Conservation (phyloP, 768 basidiomycete species). For the Calocybe cyanea region DNA sequence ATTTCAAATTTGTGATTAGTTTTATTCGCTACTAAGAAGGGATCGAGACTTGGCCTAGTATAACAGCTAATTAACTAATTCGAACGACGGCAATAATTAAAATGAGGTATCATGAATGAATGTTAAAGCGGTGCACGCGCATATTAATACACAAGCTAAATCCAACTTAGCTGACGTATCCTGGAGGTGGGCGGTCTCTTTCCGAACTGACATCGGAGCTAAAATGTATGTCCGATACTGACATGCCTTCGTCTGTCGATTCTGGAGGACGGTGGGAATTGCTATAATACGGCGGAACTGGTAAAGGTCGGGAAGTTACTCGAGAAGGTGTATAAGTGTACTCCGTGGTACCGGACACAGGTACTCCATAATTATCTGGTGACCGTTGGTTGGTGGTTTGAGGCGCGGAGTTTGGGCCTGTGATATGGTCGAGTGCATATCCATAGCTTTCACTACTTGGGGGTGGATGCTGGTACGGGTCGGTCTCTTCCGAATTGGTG, state of each 20-base stretch:
- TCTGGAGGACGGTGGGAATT: too few species aligned
- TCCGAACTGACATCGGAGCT: neutral
- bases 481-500: neutral
- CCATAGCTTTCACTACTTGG: neutral
- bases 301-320: constrained; percentile 8
- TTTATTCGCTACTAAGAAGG: too few species aligned
- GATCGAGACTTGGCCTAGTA: too few species aligned
- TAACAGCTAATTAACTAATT: too few species aligned
- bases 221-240: neutral
- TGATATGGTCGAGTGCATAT: neutral
- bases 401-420: neutral
- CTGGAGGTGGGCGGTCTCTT: constrained; percentile 11
- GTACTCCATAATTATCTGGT: neutral
- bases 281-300: constrained; percentile 14
- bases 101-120: too few species aligned
- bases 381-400: neutral
- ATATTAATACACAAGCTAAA: too few species aligned
- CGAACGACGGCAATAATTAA: too few species aligned
- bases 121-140: too few species aligned
- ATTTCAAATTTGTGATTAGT: neutral
- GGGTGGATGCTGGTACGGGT: neutral
- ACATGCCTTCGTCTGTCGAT: constrained; percentile 2
- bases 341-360: neutral
- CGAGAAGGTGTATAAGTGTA: constrained; percentile 10
- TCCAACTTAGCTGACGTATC: constrained; percentile 15